These are phyloP conservation scores for Periglandula ipomoeae DNA, from an alignment of 2,329 filamentous ascomycete species.

Conservation along the genomic window DNA sequence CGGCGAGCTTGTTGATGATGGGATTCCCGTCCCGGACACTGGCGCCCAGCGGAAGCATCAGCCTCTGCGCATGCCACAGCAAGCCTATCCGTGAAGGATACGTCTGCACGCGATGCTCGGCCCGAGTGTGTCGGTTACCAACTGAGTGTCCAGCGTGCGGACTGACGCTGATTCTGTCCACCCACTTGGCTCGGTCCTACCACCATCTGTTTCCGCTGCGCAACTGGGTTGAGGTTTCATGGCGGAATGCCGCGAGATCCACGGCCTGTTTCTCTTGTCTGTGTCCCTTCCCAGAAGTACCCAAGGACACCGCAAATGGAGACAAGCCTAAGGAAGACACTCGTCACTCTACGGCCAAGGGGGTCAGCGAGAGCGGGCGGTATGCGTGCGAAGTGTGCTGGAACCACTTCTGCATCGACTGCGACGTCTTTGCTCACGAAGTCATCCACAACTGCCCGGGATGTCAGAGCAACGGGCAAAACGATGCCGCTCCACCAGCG, in stretches of 20 bases:
- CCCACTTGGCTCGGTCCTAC: slow-evolving; percentile 85
- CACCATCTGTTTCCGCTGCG: slow-evolving; percentile 84
- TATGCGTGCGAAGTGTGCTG: slow-evolving; percentile 85
- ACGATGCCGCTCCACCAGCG: slow-evolving; percentile 11
- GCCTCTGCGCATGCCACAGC: slow-evolving; percentile 86
- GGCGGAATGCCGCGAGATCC: slow-evolving; percentile 57
- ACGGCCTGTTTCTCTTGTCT: slow-evolving; percentile 72
- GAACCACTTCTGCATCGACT: slow-evolving; percentile 95
- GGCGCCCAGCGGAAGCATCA: slow-evolving; percentile 53
- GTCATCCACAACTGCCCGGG: slow-evolving; percentile 93
- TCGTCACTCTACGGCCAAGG: slow-evolving; percentile 34
- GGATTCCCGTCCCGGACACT: slow-evolving; percentile 86
- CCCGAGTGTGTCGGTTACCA: slow-evolving; percentile 83
- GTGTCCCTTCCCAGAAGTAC: slow-evolving; percentile 53
- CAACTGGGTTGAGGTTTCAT: slow-evolving; percentile 86
- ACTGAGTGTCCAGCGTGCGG: slow-evolving; percentile 87
- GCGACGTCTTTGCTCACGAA: slow-evolving; percentile 91
- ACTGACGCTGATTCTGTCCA: slow-evolving; percentile 87
- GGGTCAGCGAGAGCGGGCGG: slow-evolving; percentile 74
- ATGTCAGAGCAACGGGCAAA: slow-evolving; percentile 50
- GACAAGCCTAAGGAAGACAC: slow-evolving; percentile 16
- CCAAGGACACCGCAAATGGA: slow-evolving; percentile 13
- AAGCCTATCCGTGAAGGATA: slow-evolving; percentile 77
- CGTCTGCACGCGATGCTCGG: slow-evolving; percentile 76
- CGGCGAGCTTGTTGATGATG: slow-evolving; percentile 81